Base-by-base conservation (phyloP, 805 yeast genomes). In the Pichia insulana region DNA sequence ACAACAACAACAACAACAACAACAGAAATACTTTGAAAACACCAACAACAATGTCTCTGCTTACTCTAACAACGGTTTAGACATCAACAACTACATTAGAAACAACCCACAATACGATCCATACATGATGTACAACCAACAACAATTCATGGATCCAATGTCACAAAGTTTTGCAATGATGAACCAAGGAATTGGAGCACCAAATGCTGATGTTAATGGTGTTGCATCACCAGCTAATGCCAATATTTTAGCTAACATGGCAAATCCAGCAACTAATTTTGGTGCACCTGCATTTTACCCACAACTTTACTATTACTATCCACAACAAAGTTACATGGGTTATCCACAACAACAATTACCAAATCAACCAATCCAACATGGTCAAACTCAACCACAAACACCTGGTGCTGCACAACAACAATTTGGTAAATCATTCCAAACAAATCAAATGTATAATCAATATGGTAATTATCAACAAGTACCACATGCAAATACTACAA, bases 241-340 rank as follows among this genome's bases (percentile, higher is more conserved):
- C 10, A 45, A 53, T 13, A 34, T 44, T 12, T 40, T 44, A 40
- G 53, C 57, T 37, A 56, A 52, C 34, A 44, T 53, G 47, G 42
- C 34, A 10, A 37, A 40, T 13, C 42, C 46, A 28, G 43, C 49
- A 18, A 34, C 15, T 34, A 37, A 45, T 27, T 52, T 57, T 54
- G 57, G 59, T 37, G 48, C 54, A 32, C 62, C 62, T 42, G 56
- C 53, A 30, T 53, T 56, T 16, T 55, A 50, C 48, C 59, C 54
- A 50, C 62, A 59, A 41, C 59, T 56, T 53, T 59, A 58, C 49
- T 59, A 58, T 41, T 47, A 53, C 37, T 35, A 36, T 34, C 46
- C 38, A 37, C 45, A 42, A 34, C 45, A 43, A 43, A 39, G 40
- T 15, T 43, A 34, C 18, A 45, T 41, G 36, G 27, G 33, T 50